phyloP scores from a whole-genome alignment of 2,329 filamentous ascomycete genomes.

The Aphanocladium album region DNA sequence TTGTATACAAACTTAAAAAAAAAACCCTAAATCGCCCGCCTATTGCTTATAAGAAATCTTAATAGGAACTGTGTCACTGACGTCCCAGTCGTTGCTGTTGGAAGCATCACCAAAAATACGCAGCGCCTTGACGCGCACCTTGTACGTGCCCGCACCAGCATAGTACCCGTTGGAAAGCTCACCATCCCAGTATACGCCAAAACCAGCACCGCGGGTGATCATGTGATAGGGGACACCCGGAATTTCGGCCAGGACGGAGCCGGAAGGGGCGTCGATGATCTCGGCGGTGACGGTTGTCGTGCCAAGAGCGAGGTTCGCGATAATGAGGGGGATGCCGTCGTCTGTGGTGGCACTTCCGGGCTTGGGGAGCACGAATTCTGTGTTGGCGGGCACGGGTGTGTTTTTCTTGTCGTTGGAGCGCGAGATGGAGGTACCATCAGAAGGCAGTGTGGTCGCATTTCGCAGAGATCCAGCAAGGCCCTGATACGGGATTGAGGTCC shows the following conservation, averaged over 20 bases:
- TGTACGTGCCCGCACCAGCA: slow-evolving; percentile 38
- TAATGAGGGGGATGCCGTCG: slow-evolving; percentile 25
- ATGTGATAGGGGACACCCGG: slow-evolving; percentile 30
- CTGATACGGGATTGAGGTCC: slow-evolving; percentile 30
- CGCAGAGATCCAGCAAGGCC: slow-evolving; percentile 27
- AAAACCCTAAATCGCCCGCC: not conserved
- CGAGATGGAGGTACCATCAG: slow-evolving; percentile 27
- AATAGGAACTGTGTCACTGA: slow-evolving; percentile 25
- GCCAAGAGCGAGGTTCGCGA: slow-evolving; percentile 34
- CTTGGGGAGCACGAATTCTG: slow-evolving; percentile 29
- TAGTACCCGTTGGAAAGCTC: slow-evolving; percentile 35
- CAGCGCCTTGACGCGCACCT: slow-evolving; percentile 37
- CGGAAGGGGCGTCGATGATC: slow-evolving; percentile 27
- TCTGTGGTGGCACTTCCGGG: slow-evolving; percentile 25
- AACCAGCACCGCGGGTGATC: slow-evolving; percentile 12
- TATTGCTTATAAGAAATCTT: not conserved
- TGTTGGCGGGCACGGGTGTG: slow-evolving; percentile 20
- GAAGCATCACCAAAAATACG: slow-evolving; percentile 38
- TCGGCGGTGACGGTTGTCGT: slow-evolving; percentile 34
- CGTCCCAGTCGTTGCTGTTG: slow-evolving; percentile 35
- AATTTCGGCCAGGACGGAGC: slow-evolving; percentile 28
- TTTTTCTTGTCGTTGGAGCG: slow-evolving; percentile 21
- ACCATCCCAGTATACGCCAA: slow-evolving; percentile 34
- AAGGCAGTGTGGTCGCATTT: slow-evolving; percentile 31
- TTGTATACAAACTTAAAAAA: too few species aligned